Base-by-base conservation (phyloP, 2,329 filamentous ascomycete genomes). In the Paecilomyces formosus region DNA sequence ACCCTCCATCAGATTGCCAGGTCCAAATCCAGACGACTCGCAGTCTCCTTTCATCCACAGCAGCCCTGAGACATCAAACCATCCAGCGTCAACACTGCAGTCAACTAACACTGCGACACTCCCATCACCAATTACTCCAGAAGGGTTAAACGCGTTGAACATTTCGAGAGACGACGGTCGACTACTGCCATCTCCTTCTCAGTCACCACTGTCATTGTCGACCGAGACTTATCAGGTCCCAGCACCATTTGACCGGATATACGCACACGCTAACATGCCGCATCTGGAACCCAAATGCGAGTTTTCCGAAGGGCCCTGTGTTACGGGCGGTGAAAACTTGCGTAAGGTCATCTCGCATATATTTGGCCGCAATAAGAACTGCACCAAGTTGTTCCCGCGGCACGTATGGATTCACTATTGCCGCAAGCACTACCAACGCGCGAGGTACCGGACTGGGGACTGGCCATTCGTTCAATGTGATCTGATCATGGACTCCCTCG, bases 261-360 rank as follows among this genome's bases (percentile, higher is more conserved):
- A 13, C 13, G 21, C 50, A 13, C 50, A 24, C 21, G 11, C 22
- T 6, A 45, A 45, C 39, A 45, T 45, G 39, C 39, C 2, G 11
- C 18, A 15, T 13, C 22, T 9, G 3, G 65, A 61, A 28, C 30
- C 15, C 8, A 55, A 55, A 30, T 65, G 63, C 54, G 62, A 64
- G 53, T 65, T 64, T 51, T 63, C 59, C 50, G 63, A 59, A 13
- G 62, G 60, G 52, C 49, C 58, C 45, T 65, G 63, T 24, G 67
- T 65, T 0, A 65, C 66, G 2, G 67, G 68, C 31, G 66, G 67
- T 3, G 62, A 84, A 4, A 80, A 83, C 57, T 81, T 82, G 24
- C 84, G 90, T 54, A 93, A 93, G 74, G 85, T 88, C 4, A 88
- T 93, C 60, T 91, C 88, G 0, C 89, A 94, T 67, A 83, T 92